Percentiles rank a stretch among this genome's conserved stretches.
phyloP scores from a whole-genome alignment of 2,329 filamentous ascomycete species.

The Chrysosporium keratinophilum region DNA sequence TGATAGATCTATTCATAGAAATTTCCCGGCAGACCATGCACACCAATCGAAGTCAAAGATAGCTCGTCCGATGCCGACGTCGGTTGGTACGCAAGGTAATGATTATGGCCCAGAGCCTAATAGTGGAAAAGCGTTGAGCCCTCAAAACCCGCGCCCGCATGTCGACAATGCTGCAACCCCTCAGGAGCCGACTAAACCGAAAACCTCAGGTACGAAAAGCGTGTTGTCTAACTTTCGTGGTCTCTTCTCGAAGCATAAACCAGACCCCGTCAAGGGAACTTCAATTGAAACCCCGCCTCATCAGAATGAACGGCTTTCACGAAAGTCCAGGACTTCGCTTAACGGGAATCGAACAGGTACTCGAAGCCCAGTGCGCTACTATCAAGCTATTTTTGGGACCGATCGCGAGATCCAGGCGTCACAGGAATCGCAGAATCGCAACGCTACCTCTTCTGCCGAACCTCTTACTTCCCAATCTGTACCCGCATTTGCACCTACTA shows the following conservation, averaged over 20 bases:
- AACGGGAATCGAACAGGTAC: neutral
- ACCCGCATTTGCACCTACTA: constrained; percentile 14
- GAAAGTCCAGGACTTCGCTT: constrained; percentile 4
- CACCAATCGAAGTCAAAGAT: constrained; percentile 11
- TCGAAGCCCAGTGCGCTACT: constrained; percentile 7
- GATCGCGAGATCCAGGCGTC: constrained; percentile 7
- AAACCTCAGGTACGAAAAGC: constrained; percentile 9
- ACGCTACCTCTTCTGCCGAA: neutral
- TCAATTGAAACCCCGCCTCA: neutral
- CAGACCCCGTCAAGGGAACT: constrained; percentile 6
- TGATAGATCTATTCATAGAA: constrained; percentile 3
- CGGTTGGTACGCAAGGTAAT: neutral
- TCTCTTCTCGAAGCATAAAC: constrained; percentile 17
- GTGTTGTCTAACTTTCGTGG: constrained; percentile 18
- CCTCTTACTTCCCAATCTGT: constrained; percentile 3
- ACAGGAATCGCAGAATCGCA: neutral
- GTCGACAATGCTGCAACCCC: neutral
- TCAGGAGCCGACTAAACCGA: constrained; percentile 5
- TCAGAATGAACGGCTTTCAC: constrained; percentile 2
- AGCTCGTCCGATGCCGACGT: neutral
- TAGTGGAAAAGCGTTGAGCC: neutral
- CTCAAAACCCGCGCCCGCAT: neutral
- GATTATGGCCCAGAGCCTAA: neutral
- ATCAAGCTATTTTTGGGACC: constrained; percentile 9
- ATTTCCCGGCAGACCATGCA: constrained; percentile 5